Evolutionary conservation across 495 filamentous ascomycete genomes (phyloP).

Genomic region (Sordaria brevicollis): DNA sequence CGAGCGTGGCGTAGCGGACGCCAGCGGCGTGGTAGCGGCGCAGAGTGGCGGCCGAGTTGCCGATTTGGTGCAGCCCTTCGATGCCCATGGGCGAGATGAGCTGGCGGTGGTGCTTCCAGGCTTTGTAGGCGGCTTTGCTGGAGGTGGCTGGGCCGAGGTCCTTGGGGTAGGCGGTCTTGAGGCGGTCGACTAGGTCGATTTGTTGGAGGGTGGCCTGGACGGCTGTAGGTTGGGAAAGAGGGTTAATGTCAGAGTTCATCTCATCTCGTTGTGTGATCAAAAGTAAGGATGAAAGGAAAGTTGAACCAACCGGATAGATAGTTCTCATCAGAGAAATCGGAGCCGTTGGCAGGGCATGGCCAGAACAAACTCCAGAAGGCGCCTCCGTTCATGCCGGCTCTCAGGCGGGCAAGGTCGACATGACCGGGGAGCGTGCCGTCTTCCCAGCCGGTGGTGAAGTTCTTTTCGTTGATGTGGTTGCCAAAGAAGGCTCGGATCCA

Average conservation of each 20-base stretch:
- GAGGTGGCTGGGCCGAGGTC: conserved; percentile 52
- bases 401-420: conserved; percentile 64
- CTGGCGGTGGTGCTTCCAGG: conserved; percentile 45
- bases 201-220: conserved; percentile 70
- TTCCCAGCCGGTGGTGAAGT: conserved; percentile 62
- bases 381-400: conserved; percentile 52
- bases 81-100: conserved; percentile 64
- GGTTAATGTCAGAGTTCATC: neutral
- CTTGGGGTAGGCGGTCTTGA: conserved; percentile 56
- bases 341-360: conserved; percentile 59
- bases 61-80: conserved; percentile 92
- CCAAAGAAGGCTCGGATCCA: conserved; percentile 53
- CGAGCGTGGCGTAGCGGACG: conserved; percentile 85
- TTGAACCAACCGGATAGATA: conserved; percentile 40
- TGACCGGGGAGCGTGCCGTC: conserved; percentile 57
- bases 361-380: conserved; percentile 90
- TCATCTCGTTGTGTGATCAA: neutral
- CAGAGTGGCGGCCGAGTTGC: conserved; percentile 69
- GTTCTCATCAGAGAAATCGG: conserved; percentile 61
- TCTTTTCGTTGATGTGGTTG: conserved; percentile 67
- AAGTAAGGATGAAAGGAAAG: neutral
- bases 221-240: conserved; percentile 6
- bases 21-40: conserved; percentile 66
- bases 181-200: conserved; percentile 67
- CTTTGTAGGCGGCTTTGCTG: conserved; percentile 45